Conservation (phyloP, 768 basidiomycete species). For the Lentinus tigrinus region DNA sequence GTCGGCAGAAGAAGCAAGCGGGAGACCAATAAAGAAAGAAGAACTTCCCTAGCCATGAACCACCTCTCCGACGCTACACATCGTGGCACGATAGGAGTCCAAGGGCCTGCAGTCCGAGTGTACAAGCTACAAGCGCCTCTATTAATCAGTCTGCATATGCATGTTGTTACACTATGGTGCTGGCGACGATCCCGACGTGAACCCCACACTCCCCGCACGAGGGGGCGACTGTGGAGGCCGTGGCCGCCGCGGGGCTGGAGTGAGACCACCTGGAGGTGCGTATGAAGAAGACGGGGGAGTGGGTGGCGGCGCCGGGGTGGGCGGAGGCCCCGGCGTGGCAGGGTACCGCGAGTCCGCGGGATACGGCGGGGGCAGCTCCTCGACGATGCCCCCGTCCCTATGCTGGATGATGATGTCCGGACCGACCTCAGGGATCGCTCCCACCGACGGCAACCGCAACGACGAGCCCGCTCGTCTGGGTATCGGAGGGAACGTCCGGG, state of each 20-base stretch:
- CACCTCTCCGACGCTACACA: background rate
- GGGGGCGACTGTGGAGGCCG: background rate
- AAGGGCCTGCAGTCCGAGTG: background rate
- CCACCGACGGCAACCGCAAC: slow-evolving; percentile 11
- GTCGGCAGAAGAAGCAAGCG: slow-evolving; percentile 3
- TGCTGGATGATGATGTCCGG: slow-evolving; percentile 41
- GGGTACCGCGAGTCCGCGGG: background rate
- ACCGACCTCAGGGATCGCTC: slow-evolving; percentile 16
- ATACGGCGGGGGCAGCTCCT: slow-evolving; percentile 43
- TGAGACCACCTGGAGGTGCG: background rate
- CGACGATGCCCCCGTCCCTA: slow-evolving; percentile 38
- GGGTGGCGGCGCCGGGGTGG: background rate
- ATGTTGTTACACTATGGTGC: background rate
- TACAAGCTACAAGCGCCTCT: background rate
- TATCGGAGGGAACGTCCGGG: slow-evolving; percentile 9
- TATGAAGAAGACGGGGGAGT: background rate
- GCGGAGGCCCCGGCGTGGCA: background rate
- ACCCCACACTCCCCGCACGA: no score
- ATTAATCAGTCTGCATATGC: background rate
- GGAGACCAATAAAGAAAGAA: background rate
- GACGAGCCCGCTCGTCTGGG: slow-evolving; percentile 10
- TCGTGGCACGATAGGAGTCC: background rate
- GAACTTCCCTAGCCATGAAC: background rate
- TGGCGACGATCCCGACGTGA: background rate
- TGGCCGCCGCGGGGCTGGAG: background rate